Base-by-base conservation (phyloP, 441 rosid species). In the Croton setiger region DNA sequence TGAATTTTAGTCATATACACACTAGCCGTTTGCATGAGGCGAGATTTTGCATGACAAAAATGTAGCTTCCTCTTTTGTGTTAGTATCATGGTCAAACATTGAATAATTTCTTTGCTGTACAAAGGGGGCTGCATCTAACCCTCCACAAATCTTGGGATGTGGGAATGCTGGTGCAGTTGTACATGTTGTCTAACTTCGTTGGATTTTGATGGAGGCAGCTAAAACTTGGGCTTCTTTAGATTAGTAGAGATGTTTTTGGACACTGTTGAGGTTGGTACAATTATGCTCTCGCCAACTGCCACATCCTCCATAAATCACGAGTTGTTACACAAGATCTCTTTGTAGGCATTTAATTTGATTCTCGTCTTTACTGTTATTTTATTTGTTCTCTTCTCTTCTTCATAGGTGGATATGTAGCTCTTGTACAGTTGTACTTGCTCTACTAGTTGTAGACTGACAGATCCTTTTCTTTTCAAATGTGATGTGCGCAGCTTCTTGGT, bases 401-500 rank as follows among this genome's bases (percentile, higher is more conserved):
- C 31, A 20, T 14, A 15, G 8, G 14, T 10, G 9, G 27, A 12
- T 27, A 13, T 35, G 27, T 12, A 27, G 1, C 15, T 5, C 15
- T 33, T 57, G 36, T 17, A 11, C 18, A 1, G 7, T 44, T 55
- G 45, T 45, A 54, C 36, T n/a, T 62, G 7, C 48, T 70, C 13
- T 27, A 14, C 44, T 18, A 36, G n/a, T 13, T 31, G 53, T 14
- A 36, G 35, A 9, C 45, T 70, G 36, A 66, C 59, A 6, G 0
- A 13, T 69, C n/a, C 18, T 60, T 13, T 44, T 39, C n/a, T 53
- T 66, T 41, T 27, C 23, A 53, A 59, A 55, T 69, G 41, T 72
- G 36, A 47, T 66, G 21, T 69, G 31, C 70, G 67, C 83, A 91
- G 97, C 87, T 89, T 65, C 89, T 91, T 73, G 84, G 87, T 48